Conservation (phyloP, 78 protist genomes). For the Dictyostelium firmibasis region DNA sequence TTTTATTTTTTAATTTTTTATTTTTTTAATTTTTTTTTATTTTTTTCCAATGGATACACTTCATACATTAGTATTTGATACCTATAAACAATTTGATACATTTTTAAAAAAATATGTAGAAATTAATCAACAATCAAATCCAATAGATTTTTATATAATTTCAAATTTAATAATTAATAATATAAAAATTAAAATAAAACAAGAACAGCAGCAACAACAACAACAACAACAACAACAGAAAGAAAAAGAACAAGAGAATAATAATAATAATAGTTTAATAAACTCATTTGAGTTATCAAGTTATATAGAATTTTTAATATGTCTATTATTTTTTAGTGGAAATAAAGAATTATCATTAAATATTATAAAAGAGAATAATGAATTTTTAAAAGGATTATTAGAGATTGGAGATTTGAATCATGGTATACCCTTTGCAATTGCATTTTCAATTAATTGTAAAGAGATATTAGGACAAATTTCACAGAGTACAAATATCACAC, state of each 20-base stretch:
- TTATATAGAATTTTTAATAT: conserved; percentile 15
- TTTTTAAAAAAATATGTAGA: not conserved
- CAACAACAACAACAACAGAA: not conserved
- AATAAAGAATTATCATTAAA: not conserved
- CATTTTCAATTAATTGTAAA: conserved; percentile 2
- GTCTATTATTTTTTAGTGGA: conserved; percentile 35
- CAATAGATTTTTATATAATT: not conserved
- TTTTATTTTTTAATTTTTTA: not conserved
- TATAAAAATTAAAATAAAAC: not conserved
- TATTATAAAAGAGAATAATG: not conserved
- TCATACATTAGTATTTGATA: conserved; percentile 15
- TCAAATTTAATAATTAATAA: not conserved
- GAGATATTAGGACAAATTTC: not conserved
- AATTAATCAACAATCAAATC: not conserved
- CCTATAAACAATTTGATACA: conserved; percentile 12
- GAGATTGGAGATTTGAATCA: not conserved
- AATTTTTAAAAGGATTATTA: not conserved
- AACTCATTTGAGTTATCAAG: not conserved
- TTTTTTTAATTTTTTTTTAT: not conserved
- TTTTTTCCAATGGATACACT: conserved; percentile 37
- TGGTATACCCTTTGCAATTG: conserved; percentile 40
- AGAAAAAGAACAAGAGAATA: not conserved
- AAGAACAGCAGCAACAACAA: not conserved
- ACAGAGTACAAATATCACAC: not conserved
- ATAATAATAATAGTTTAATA: not conserved